Conservation (phyloP, 2,329 filamentous ascomycete genomes). For the Domatiomyces catenatus region DNA sequence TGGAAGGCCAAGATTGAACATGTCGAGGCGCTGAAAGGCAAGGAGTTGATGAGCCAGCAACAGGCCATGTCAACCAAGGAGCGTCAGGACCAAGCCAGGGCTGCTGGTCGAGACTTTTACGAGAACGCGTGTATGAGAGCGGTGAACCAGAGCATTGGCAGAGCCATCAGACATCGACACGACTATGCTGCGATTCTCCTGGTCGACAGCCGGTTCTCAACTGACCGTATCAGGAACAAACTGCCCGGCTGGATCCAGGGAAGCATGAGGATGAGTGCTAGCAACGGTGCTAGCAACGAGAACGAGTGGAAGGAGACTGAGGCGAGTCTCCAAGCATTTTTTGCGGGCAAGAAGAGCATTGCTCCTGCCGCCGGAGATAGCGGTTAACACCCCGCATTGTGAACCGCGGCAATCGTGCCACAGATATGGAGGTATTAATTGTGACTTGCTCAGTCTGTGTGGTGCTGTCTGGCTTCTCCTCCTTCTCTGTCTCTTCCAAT, state of each 20-base stretch:
- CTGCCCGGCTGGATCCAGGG: slow-evolving; percentile 77
- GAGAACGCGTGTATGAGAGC: slow-evolving; percentile 94
- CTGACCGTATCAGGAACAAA: slow-evolving; percentile 57
- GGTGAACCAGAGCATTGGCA: slow-evolving; percentile 90
- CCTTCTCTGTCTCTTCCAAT: neutral
- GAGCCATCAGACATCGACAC: slow-evolving; percentile 71
- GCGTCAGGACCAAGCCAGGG: slow-evolving; percentile 22
- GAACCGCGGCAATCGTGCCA: neutral
- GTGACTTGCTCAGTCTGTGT: neutral
- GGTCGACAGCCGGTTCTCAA: slow-evolving; percentile 65
- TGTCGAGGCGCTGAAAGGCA: slow-evolving; percentile 40
- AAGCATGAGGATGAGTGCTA: slow-evolving; percentile 38
- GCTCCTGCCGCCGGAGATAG: neutral
- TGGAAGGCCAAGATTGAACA: slow-evolving; percentile 89
- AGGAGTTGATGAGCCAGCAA: neutral
- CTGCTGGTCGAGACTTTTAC: slow-evolving; percentile 60
- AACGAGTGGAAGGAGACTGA: slow-evolving; percentile 25
- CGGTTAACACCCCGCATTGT: neutral
- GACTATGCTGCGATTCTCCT: slow-evolving; percentile 88
- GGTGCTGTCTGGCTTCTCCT: neutral
- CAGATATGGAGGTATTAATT: neutral
- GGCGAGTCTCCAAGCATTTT: neutral
- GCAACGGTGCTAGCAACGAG: no score
- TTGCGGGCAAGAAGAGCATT: neutral
- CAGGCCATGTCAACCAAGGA: neutral